Conservation (phyloP, 2,329 filamentous ascomycete genomes). For the Talaromyces verruculosus region DNA sequence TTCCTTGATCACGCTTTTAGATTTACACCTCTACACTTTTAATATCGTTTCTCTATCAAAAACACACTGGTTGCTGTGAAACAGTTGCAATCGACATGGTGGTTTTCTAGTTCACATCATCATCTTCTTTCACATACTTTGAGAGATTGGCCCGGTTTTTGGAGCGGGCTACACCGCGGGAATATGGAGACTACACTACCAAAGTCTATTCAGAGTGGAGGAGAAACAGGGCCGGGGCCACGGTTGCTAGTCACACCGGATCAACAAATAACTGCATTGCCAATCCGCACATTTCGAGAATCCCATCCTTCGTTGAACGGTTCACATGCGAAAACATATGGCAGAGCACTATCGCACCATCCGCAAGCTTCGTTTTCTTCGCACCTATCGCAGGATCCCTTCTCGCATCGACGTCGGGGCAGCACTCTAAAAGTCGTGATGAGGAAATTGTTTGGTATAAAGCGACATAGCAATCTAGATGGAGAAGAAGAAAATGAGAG, state of each 20-base stretch:
- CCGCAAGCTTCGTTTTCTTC: constrained; percentile 30
- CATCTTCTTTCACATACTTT: background rate
- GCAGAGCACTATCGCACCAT: constrained; percentile 23
- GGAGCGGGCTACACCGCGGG: constrained; percentile 25
- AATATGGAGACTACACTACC: constrained; percentile 35
- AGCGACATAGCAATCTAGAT: constrained; percentile 37
- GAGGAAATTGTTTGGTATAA: constrained; percentile 46
- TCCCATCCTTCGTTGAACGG: constrained; percentile 15
- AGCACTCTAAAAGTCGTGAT: constrained; percentile 47
- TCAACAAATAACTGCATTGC: constrained; percentile 20
- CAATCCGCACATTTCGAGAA: constrained; percentile 14
- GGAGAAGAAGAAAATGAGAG: constrained; percentile 28
- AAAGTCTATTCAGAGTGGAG: constrained; percentile 23
- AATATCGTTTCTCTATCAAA: background rate
- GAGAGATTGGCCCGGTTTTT: background rate
- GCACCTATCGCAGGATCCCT: constrained; percentile 26
- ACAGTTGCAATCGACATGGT: background rate
- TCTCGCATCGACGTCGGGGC: constrained; percentile 40
- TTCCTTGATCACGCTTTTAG: background rate
- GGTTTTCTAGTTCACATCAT: background rate
- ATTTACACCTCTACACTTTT: background rate
- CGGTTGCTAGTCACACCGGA: constrained; percentile 20
- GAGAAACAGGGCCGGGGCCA: constrained; percentile 22
- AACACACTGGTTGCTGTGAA: background rate
- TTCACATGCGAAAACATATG: constrained; percentile 15